Evolutionary conservation across 2,329 filamentous ascomycete genomes (phyloP).

Genomic region (Tolypocladium amazonense): DNA sequence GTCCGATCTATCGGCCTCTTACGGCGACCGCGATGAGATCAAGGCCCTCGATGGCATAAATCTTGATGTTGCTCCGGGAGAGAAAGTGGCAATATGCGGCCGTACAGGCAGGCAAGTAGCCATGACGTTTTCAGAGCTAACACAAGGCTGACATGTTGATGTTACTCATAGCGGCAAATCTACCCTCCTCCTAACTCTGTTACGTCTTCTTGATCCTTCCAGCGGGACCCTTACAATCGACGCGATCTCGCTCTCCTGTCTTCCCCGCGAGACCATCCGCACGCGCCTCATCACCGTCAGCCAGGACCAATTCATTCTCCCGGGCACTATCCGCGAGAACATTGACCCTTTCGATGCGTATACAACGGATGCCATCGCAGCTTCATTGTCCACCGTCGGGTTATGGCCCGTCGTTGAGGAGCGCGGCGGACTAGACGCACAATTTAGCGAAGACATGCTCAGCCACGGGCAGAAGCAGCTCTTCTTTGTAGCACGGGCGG

Average conservation of each 20-base stretch:
- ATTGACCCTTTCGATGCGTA: background rate
- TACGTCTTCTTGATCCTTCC: background rate
- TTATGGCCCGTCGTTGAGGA: background rate
- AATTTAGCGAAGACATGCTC: background rate
- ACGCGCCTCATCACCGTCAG: background rate
- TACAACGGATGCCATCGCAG: background rate
- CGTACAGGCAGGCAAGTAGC: background rate
- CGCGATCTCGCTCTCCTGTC: background rate
- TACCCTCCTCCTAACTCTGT: background rate
- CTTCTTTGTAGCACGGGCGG: background rate
- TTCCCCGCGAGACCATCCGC: background rate
- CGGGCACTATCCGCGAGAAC: background rate
- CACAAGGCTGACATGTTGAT: background rate
- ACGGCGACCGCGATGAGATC: slow-evolving; percentile 7
- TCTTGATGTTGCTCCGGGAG: slow-evolving; percentile 7
- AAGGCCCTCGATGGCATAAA: slow-evolving; percentile 12
- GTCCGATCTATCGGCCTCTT: slow-evolving; percentile 15
- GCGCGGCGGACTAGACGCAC: background rate
- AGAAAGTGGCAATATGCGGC: background rate
- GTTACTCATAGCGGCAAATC: background rate
- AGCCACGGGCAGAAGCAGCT: background rate
- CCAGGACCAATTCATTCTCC: background rate
- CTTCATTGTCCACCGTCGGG: background rate
- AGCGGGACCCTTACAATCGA: background rate
- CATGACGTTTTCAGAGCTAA: background rate